A percentile compares a stretch with the other conserved stretches of the same genome.
Conservation (phyloP, 352 stramenopile species). For the Phytophthora hybrid region DNA sequence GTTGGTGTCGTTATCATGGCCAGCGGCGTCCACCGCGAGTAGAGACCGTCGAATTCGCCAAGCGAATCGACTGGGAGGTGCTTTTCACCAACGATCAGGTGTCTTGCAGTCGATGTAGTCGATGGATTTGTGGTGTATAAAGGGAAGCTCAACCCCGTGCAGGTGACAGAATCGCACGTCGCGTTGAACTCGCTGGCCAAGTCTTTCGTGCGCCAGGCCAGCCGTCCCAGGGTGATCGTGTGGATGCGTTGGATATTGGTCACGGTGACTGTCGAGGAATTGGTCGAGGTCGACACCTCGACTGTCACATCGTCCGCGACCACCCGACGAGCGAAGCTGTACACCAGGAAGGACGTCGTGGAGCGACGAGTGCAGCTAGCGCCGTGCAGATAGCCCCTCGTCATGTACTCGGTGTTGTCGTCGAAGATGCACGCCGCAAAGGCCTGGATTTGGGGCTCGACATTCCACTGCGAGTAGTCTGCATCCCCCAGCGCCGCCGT, state of each 20-base stretch:
- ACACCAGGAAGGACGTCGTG: slow-evolving; percentile 56
- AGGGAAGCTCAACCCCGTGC: slow-evolving; percentile 48
- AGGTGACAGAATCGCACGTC: slow-evolving; percentile 34
- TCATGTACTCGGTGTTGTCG: slow-evolving; percentile 42
- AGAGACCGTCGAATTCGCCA: slow-evolving; percentile 46
- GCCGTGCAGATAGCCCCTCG: slow-evolving; percentile 39
- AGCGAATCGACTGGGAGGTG: slow-evolving; percentile 45
- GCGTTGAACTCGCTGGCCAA: slow-evolving; percentile 54
- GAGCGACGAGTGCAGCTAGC: slow-evolving; percentile 32
- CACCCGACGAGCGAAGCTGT: slow-evolving; percentile 52
- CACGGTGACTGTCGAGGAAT: slow-evolving; percentile 33
- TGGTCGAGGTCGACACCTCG: slow-evolving; percentile 18
- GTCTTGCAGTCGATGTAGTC: slow-evolving; percentile 10
- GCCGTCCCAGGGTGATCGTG: slow-evolving; percentile 52
- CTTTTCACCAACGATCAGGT: slow-evolving; percentile 51
- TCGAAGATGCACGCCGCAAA: slow-evolving; percentile 47
- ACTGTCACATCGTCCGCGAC: slow-evolving; percentile 44
- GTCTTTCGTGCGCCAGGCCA: slow-evolving; percentile 50
- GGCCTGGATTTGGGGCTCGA: slow-evolving; percentile 48
- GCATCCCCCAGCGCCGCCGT: slow-evolving; percentile 21
- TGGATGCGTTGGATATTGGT: slow-evolving; percentile 53
- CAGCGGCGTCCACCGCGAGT: slow-evolving; percentile 52
- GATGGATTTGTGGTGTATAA: slow-evolving; percentile 30
- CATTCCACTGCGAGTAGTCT: slow-evolving; percentile 34
- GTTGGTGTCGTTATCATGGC: slow-evolving; percentile 44